phyloP scores from a whole-genome alignment of 2,329 filamentous ascomycete species.

The Epichloe uncinata region DNA sequence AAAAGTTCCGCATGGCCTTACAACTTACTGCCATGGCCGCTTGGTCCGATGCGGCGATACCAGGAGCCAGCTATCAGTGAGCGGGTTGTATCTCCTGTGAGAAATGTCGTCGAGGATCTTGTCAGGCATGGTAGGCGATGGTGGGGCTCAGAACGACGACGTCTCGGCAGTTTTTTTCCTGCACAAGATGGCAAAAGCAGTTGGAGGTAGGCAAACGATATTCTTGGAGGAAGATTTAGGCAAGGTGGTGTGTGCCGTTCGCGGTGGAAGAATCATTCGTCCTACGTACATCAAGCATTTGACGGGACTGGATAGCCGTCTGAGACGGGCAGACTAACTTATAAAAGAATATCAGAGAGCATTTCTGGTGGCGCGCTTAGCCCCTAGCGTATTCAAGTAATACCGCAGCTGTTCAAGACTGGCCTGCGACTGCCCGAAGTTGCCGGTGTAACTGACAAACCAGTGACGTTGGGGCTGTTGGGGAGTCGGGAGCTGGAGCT shows the following conservation, averaged over 20 bases:
- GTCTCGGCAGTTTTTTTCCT: background rate
- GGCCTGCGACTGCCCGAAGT: background rate
- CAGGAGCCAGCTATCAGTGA: conserved; percentile 81
- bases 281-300: too few relatives aligned
- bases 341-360: background rate
- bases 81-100: conserved; percentile 83
- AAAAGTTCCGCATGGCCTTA: background rate
- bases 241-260: too few relatives aligned
- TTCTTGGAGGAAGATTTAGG: too few relatives aligned
- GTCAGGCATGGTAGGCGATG: conserved; percentile 45
- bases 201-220: background rate
- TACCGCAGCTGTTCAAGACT: background rate
- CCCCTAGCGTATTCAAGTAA: background rate
- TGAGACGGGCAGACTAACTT: too few relatives aligned
- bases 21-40: conserved; percentile 86
- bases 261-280: too few relatives aligned
- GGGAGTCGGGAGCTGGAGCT: background rate
- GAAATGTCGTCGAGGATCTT: conserved; percentile 88
- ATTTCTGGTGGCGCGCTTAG: conserved; percentile 2
- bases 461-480: conserved; percentile 1
- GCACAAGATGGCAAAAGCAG: background rate
- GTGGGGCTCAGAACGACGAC: background rate
- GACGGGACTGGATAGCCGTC: too few relatives aligned
- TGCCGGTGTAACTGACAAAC: background rate
- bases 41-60: conserved; percentile 95